phyloP scores from a whole-genome alignment of 768 basidiomycete species.

The Tricholoma matsutake region DNA sequence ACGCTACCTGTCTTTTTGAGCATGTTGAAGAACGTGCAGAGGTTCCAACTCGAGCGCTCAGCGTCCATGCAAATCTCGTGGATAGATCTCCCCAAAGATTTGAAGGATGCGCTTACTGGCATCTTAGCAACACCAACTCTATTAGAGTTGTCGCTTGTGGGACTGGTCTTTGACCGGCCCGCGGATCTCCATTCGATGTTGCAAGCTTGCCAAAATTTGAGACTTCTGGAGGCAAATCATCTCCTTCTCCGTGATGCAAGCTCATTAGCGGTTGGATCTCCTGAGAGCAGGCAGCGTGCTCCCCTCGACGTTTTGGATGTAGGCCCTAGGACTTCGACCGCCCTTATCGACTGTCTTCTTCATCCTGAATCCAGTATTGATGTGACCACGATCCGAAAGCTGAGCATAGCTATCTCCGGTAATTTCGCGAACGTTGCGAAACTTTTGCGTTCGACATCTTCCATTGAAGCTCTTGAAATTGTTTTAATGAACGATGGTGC shows the following conservation, averaged over 20 bases:
- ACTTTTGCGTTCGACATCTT: slow-evolving; percentile 21
- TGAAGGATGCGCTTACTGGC: slow-evolving; percentile 16
- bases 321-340: slow-evolving; percentile 24
- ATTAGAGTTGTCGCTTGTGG: slow-evolving; percentile 18
- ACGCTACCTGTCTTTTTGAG: slow-evolving; percentile 17
- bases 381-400: slow-evolving; percentile 16
- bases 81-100: slow-evolving; percentile 10
- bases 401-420: slow-evolving; percentile 24
- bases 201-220: slow-evolving; percentile 14
- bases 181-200: slow-evolving; percentile 16
- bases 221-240: slow-evolving; percentile 20
- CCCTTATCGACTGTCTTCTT: slow-evolving; percentile 20
- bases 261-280: background rate
- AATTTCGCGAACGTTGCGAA: slow-evolving; percentile 24
- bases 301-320: slow-evolving; percentile 22
- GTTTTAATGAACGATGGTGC: slow-evolving; percentile 25
- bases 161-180: slow-evolving; percentile 15
- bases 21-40: slow-evolving; percentile 17
- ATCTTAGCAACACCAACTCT: slow-evolving; percentile 18
- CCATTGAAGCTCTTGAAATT: slow-evolving; percentile 20
- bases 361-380: slow-evolving; percentile 19
- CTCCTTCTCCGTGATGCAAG: slow-evolving; percentile 6
- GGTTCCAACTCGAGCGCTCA: slow-evolving; percentile 21
- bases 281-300: background rate
- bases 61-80: slow-evolving; percentile 21